These are phyloP conservation scores for Botryotinia globosa DNA, from an alignment of 2,329 filamentous ascomycete species.

Conservation along the genomic window DNA sequence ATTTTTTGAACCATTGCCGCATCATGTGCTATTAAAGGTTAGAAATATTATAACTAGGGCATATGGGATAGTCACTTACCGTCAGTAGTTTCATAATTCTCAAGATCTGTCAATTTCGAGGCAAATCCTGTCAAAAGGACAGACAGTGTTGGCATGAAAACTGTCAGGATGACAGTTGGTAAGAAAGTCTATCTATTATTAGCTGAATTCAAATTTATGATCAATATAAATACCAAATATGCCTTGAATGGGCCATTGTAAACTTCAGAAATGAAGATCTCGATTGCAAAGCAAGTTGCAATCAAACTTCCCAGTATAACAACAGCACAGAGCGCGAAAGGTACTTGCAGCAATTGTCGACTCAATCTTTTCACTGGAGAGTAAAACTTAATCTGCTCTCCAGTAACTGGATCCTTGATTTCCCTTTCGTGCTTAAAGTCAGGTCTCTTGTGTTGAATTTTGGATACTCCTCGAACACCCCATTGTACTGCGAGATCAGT, in stretches of 20 bases:
- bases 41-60: constrained; percentile 24
- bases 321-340: constrained; percentile 74
- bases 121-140: constrained; percentile 74
- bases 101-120: constrained; percentile 71
- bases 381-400: constrained; percentile 60
- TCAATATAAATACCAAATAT: constrained; percentile 61
- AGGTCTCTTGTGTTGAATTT: constrained; percentile 72
- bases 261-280: constrained; percentile 93
- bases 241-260: constrained; percentile 86
- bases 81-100: constrained; percentile 90
- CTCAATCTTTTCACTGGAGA: constrained; percentile 59
- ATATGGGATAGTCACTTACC: constrained; percentile 40
- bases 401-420: constrained; percentile 71
- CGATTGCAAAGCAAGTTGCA: constrained; percentile 81
- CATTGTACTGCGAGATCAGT: constrained; percentile 81
- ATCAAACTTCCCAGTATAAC: constrained; percentile 77
- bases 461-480: constrained; percentile 82
- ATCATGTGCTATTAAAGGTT: constrained; percentile 59
- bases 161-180: constrained; percentile 83
- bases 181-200: constrained; percentile 65
- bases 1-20: constrained; percentile 86
- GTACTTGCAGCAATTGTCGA: constrained; percentile 63
- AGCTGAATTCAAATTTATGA: constrained; percentile 2
- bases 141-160: constrained; percentile 74
- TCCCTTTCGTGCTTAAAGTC: constrained; percentile 80